Conservation (phyloP, 306 rosid genomes). For the Rubus parviflorus region DNA sequence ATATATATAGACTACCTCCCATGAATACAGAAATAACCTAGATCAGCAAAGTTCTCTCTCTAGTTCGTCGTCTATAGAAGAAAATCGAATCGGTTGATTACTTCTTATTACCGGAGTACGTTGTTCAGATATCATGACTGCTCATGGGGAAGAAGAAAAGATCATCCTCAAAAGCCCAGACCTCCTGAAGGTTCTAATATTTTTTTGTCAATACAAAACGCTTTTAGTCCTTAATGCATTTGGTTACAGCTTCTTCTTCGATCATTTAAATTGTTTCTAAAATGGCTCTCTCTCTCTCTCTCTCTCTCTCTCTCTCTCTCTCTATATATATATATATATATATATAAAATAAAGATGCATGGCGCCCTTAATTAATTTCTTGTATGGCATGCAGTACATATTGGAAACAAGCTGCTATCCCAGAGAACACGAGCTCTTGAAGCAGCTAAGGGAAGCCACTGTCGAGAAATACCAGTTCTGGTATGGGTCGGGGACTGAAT, state of each 20-base stretch:
- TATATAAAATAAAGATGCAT: too few species aligned
- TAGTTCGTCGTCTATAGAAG: too few species aligned
- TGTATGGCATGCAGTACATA: conserved; percentile 38
- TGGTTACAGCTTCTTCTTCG: background rate
- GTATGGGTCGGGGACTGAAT: conserved; percentile 4
- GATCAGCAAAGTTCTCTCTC: too few species aligned
- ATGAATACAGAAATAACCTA: background rate
- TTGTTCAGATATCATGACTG: background rate
- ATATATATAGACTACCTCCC: background rate
- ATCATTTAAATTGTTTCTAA: background rate
- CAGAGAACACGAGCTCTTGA: conserved; percentile 53
- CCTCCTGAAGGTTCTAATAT: background rate
- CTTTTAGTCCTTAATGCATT: background rate
- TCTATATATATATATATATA: too few species aligned
- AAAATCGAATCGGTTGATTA: background rate
- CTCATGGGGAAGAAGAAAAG: background rate
- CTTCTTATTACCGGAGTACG: background rate
- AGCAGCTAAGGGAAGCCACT: conserved; percentile 51
- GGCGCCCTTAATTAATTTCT: too few species aligned
- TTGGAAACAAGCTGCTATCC: conserved; percentile 45
- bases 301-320: too few species aligned
- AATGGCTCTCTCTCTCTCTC: too few species aligned
- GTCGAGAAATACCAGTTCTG: conserved; percentile 19
- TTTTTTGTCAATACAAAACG: too few species aligned
- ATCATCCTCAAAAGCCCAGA: background rate